Evolutionary conservation across 345 rosid genomes (phyloP).

Genomic region (Fremontodendron californicum): DNA sequence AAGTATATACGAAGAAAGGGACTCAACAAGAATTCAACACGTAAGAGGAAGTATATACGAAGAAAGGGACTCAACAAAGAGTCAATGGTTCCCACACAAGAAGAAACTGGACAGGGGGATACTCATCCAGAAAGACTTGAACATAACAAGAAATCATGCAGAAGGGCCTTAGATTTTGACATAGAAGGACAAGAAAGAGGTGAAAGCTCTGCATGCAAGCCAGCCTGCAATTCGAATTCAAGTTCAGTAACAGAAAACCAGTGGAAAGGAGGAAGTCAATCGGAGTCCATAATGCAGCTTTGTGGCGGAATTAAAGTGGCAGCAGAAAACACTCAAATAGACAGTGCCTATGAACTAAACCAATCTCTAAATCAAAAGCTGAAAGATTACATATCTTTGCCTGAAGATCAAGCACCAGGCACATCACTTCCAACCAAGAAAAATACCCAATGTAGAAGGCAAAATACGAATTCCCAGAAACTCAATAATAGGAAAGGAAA

Average conservation of each 20-base stretch:
- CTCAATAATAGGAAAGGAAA: not conserved
- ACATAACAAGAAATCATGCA: conserved; percentile 41
- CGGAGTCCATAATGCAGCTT: conserved; percentile 18
- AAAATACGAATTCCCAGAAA: not conserved
- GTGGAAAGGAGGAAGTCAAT: conserved; percentile 13
- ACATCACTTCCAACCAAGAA: conserved; percentile 30
- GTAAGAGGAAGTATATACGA: conserved; percentile 48
- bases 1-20: too few species aligned
- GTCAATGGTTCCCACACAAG: conserved; percentile 23
- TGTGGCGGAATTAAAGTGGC: conserved; percentile 33
- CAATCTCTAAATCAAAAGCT: conserved; percentile 25
- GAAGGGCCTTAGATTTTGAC: conserved; percentile 51
- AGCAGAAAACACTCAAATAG: conserved; percentile 23
- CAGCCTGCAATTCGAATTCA: conserved; percentile 17
- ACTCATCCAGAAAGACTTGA: conserved; percentile 19
- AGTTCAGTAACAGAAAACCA: conserved; percentile 17
- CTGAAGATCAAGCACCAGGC: conserved; percentile 30
- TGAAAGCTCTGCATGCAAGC: too few species aligned
- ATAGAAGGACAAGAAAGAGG: conserved; percentile 22
- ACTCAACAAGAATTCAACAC: conserved; percentile 32
- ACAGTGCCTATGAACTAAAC: conserved; percentile 19
- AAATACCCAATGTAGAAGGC: conserved; percentile 8
- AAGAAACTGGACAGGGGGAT: conserved; percentile 23
- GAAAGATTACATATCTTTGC: conserved; percentile 15
- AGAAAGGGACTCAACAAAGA: conserved; percentile 33